Base-by-base conservation (phyloP, 2,329 filamentous ascomycete species). In the Massarina eburnea region DNA sequence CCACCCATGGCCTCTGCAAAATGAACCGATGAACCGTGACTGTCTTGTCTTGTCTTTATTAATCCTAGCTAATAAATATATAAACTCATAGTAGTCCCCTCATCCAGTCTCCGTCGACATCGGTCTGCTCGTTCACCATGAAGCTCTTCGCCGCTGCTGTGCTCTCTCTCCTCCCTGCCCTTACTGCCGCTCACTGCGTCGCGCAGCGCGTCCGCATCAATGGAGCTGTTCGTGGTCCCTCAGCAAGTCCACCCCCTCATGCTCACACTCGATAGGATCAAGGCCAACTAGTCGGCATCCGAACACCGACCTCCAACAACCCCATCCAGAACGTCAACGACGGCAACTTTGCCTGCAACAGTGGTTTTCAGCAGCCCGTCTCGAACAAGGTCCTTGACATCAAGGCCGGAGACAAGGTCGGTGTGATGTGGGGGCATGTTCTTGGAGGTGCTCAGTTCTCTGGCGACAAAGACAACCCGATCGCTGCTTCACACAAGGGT, bases 361-460 rank as follows among this genome's bases (percentile, higher is more conserved):
- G 68, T 19, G 69, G 71, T 43, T 64, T 56, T 71, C 48, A 48
- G 39, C 54, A 57, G 54, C 64, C 64, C 4, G 57, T 66, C 8
- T 71, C 71, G 34, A 64, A 48, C 41, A 71, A 63, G 9, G 68
- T 82, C 41, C 75, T 81, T 51, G 66, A 71, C 33, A 74, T 81
- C 40, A 72, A 74, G 14, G 70, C 75, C 2, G 79, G 79, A 10
- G 79, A 80, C 58, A 70, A 73, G 53, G 66, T 81, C 36, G 79
- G 78, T 7, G 71, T 77, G 1, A 75, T 70, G 61, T 81, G 75
- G 71, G 76, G 77, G 33, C 79, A 81, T 55, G 70, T 80, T 40
- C 75, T 81, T 44, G 79, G 79, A 42, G 79, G 79, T 38, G 70
- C 74, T 7, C 77, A 81, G 61, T 73, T 70, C 52, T 42, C 76